Evolutionary conservation across 2,329 filamentous ascomycete species (phyloP), one percentile per base, ranked within the genome.

Genomic region (Blastomyces parvus): DNA sequence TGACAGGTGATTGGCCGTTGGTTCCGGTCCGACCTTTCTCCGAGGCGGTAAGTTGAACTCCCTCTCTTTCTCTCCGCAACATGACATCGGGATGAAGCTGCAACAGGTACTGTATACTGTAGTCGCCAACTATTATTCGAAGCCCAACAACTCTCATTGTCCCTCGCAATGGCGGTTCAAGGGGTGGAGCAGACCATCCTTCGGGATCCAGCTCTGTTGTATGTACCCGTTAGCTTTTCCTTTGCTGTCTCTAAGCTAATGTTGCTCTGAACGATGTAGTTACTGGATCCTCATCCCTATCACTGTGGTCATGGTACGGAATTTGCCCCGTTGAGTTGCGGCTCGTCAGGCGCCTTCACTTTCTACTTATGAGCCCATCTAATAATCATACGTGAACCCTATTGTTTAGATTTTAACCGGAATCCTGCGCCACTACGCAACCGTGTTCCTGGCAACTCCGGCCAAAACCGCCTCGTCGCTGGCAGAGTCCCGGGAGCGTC

Each of bases 261-360:
- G 55, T 62, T 19, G 36, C 42, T 44, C 22, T 30, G 2, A 46
- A 60, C 52, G 11, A 57, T 65, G 68, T 68, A 99, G 94, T 80
- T 97, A 97, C 83, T 99, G 94, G 94, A 99, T 99, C 78, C 83
- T 99, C 65, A 88, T 97, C 67, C 94, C 94, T 66, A 99, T 99
- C 76, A 96, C 93, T 57, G 83, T 96, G 71, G 94, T 99, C 74
- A 99, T 99, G 95, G 88, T 90, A 80, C 63, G 73, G 48, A 57
- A 57, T 42, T 7, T 44, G 17, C 6, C 25, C 57, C 57, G 27
- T 3, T 22, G 7, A 33, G 17, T 33, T 17, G 9, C 22, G 14
- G 14, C 30, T 19, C 62, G 42, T 56, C 58, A 64, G 42, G 19
- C 19, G 33, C n/a, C 56, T 42, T n/a, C 67, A 40, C 64, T 42